phyloP scores from a whole-genome alignment of 1,139 yeast species.

The Kodamaea sp. region DNA sequence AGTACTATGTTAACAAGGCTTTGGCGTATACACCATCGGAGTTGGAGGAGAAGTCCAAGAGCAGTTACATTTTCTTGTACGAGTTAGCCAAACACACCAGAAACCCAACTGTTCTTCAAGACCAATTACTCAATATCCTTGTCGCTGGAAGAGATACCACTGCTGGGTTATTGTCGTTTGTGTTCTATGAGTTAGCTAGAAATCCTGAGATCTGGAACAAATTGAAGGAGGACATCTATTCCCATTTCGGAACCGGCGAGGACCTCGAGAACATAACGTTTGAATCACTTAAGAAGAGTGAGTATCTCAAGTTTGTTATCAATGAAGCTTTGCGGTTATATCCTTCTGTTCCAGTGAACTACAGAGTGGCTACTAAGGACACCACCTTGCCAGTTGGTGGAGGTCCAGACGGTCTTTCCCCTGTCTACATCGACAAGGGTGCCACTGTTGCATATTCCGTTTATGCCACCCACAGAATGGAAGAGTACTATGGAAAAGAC shows the following conservation, averaged over 20 bases:
- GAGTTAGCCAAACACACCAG: constrained; percentile 53
- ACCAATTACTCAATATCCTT: constrained; percentile 52
- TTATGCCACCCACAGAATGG: constrained; percentile 22
- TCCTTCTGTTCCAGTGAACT: constrained; percentile 28
- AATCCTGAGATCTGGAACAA: constrained; percentile 40
- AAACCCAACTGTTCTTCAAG: constrained; percentile 50
- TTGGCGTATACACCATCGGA: constrained; percentile 25
- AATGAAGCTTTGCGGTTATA: constrained; percentile 27
- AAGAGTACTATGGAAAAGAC: constrained; percentile 23
- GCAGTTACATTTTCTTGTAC: constrained; percentile 51
- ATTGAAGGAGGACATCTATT: constrained; percentile 39
- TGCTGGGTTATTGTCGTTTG: constrained; percentile 52
- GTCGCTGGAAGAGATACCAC: constrained; percentile 63
- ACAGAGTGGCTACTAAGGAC: constrained; percentile 24
- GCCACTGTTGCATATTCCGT: constrained; percentile 23
- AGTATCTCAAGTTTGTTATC: constrained; percentile 26
- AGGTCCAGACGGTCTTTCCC: constrained; percentile 21
- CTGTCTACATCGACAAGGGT: constrained; percentile 25
- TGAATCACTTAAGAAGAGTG: constrained; percentile 26
- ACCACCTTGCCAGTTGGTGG: constrained; percentile 30
- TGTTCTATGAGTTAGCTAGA: constrained; percentile 47
- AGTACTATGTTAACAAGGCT: constrained; percentile 24
- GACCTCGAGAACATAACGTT: constrained; percentile 20
- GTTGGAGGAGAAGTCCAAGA: constrained; percentile 31
- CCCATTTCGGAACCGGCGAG: constrained; percentile 33